A percentile compares a stretch with the other conserved stretches of the same genome.
Conservation (phyloP, 345 rosid genomes). For the Capsella bursapastoris region DNA sequence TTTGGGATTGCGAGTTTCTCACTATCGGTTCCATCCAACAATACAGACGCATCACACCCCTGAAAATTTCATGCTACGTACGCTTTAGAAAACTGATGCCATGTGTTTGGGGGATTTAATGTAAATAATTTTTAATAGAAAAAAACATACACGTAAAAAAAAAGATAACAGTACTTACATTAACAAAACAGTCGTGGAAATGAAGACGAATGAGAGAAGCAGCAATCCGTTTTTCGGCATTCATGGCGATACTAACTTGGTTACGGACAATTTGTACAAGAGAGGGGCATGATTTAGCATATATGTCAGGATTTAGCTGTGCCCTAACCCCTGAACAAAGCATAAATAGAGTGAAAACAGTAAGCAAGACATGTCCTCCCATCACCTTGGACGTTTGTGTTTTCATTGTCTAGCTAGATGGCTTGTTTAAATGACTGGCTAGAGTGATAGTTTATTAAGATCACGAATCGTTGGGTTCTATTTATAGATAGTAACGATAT, state of each 20-base stretch:
- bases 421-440: constrained; percentile 19
- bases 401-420: constrained; percentile 42
- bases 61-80: constrained; percentile 22
- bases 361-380: constrained; percentile 32
- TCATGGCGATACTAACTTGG: constrained; percentile 57
- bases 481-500: constrained; percentile 31
- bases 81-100: not conserved
- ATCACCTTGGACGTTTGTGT: constrained; percentile 30
- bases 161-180: constrained; percentile 47
- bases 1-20: constrained; percentile 64
- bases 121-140: not conserved
- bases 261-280: constrained; percentile 50
- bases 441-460: constrained; percentile 16
- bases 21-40: constrained; percentile 58
- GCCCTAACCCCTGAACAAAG: constrained; percentile 47
- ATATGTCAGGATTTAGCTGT: constrained; percentile 56
- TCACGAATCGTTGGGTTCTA: constrained; percentile 2
- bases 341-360: constrained; percentile 40
- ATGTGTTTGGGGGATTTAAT: not conserved
- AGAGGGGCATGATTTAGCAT: constrained; percentile 58
- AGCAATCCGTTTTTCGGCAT: constrained; percentile 67
- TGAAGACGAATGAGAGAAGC: constrained; percentile 64
- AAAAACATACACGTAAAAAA: not conserved
- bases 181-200: constrained; percentile 73
- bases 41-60: constrained; percentile 72